Evolutionary conservation across 768 basidiomycete genomes (phyloP), one percentile per base, ranked within the genome.

Genomic region (Collybia mongolica): DNA sequence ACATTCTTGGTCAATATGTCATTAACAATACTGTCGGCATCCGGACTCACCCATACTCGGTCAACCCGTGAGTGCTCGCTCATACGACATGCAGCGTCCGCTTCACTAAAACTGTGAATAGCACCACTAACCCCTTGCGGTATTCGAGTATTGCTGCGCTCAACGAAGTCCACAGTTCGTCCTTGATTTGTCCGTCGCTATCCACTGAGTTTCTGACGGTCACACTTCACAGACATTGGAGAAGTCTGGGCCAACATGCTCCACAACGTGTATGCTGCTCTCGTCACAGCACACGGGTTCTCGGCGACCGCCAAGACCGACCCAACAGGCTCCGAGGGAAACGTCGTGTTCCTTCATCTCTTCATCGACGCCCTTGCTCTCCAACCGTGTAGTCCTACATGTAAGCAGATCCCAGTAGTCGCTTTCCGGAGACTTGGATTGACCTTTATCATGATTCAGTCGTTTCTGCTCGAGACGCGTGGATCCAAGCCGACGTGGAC

Each of bases 31-130:
- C 70, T 19, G 65, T 64, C 6, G 80, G 81, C 40, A 77, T 80
- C 60, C 68, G 79, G n/a, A 64, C 72, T 47, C 72, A 72, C 61
- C 74, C 72, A 6, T 81, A 81, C 67, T 76, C 75, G 2, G 74
- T 73, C 48, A 58, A 63, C 53, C 54, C 68, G 67, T 47, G 58
- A 64, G 56, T 67, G 5, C 35, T 17, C 15, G 11, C 15, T 3
- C 6, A 41, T 35, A 5, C 15, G 2, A 3, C 20, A 32, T 38
- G 12, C 8, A 2, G 7, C 32, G 15, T 7, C 6, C 2, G 12
- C 5, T 11, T 15, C 8, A 23, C 40, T 23, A n/a, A 39, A 3
- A 1, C 3, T 15, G 20, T 19, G 14, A 14, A 9, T 22, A 60
- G 60, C 1, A 52, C 55, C 46, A 46, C 53, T 54, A 72, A 72